Conservation (phyloP, 2,329 filamentous ascomycete genomes). For the Aspergillus unguis region DNA sequence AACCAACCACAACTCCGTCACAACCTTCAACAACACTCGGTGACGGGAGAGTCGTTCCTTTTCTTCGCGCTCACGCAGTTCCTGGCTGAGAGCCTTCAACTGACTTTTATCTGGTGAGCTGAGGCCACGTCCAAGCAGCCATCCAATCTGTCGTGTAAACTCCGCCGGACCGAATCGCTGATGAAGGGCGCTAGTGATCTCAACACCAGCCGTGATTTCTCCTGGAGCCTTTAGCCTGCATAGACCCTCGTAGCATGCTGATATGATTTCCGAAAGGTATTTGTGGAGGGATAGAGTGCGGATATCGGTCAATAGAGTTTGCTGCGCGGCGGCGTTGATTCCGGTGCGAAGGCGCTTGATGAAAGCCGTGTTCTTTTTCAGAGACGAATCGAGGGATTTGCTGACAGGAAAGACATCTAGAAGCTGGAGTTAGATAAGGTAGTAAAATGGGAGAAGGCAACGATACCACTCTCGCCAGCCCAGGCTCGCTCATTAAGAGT, state of each 20-base stretch:
- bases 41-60: constrained; percentile 88
- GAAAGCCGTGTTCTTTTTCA: constrained; percentile 98
- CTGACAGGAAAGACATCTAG: constrained; percentile 74
- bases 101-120: constrained; percentile 83
- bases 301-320: constrained; percentile 86
- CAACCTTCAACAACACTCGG: constrained; percentile 78
- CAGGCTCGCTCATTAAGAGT: constrained; percentile 82
- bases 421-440: neutral
- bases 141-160: constrained; percentile 87
- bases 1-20: constrained; percentile 94
- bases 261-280: constrained; percentile 95
- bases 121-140: constrained; percentile 87
- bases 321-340: constrained; percentile 72
- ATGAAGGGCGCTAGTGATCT: constrained; percentile 91
- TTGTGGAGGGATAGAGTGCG: constrained; percentile 88
- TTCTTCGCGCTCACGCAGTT: constrained; percentile 90
- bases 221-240: constrained; percentile 86
- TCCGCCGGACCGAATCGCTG: constrained; percentile 88
- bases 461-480: constrained; percentile 78
- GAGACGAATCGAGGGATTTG: constrained; percentile 81
- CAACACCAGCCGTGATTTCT: constrained; percentile 88
- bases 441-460: neutral
- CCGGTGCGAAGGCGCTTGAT: constrained; percentile 93
- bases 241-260: constrained; percentile 90
- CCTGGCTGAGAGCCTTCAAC: constrained; percentile 72